Conservation (phyloP, 352 stramenopile species). For the Phytopythium ostracodes region DNA sequence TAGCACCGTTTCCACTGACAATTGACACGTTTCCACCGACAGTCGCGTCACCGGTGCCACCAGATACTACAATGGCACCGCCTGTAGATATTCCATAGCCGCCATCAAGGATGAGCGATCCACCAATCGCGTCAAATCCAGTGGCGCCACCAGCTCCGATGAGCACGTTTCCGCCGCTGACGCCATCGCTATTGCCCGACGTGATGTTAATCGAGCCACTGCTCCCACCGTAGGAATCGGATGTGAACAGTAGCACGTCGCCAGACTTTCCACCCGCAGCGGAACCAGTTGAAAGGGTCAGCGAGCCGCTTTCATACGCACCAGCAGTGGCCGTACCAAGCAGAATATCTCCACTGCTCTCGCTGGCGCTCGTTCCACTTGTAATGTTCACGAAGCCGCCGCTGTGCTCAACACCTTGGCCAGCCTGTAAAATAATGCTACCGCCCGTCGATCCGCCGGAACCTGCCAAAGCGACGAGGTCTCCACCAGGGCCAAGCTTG, state of each 20-base stretch:
- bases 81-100: constrained; percentile 19
- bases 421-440: constrained; percentile 13
- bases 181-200: constrained; percentile 12
- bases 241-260: constrained; percentile 15
- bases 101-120: constrained; percentile 14
- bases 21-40: constrained; percentile 19
- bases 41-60: constrained; percentile 14
- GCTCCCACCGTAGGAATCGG: constrained; percentile 11
- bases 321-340: constrained; percentile 9
- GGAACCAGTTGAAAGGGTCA: constrained; percentile 17
- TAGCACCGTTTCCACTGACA: constrained; percentile 14
- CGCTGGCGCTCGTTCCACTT: constrained; percentile 18
- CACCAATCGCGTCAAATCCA: constrained; percentile 13
- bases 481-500: background rate
- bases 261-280: constrained; percentile 18
- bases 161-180: constrained; percentile 16
- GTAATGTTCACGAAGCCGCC: constrained; percentile 14
- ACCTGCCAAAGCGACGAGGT: background rate
- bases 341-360: constrained; percentile 16
- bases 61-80: constrained; percentile 17
- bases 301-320: constrained; percentile 13
- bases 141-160: constrained; percentile 19
- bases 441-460: constrained; percentile 16
- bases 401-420: constrained; percentile 10
- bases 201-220: constrained; percentile 21